A percentile compares a stretch with the other conserved stretches of the same genome.
Evolutionary conservation across 805 yeast species (phyloP).

Genomic region (Hanseniaspora osmophila): DNA sequence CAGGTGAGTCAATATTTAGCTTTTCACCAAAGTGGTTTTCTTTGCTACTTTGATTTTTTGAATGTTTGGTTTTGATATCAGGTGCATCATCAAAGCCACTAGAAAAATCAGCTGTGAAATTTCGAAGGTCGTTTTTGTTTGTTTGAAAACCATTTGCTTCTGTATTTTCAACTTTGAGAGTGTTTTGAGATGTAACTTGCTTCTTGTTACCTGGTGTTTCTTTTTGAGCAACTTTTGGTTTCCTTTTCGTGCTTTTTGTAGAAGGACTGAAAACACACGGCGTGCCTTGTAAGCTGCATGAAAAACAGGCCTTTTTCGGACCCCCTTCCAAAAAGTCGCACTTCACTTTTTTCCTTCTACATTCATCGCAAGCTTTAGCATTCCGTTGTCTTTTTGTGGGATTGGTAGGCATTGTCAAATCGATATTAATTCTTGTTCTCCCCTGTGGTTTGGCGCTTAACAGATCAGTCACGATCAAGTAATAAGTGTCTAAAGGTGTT

Average conservation of each 20-base stretch:
- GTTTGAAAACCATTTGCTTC: not conserved
- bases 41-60: no score
- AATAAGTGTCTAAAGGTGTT: no score
- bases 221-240: not conserved
- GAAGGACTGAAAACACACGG: not conserved
- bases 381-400: constrained; percentile 24
- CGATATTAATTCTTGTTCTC: not conserved
- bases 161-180: not conserved
- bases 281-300: constrained; percentile 60
- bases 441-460: no score
- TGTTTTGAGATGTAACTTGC: not conserved
- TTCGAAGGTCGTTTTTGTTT: not conserved
- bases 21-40: no score
- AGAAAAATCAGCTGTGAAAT: no score
- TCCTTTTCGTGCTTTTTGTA: not conserved
- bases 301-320: constrained; percentile 47
- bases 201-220: not conserved
- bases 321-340: constrained; percentile 24
- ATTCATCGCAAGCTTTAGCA: constrained; percentile 34
- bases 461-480: no score
- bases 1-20: no score
- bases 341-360: constrained; percentile 60
- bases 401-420: not conserved
- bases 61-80: no score
- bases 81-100: no score